Evolutionary conservation across 768 basidiomycete genomes (phyloP), one percentile per base, ranked within the genome.

Genomic region (Infundibulicybe gibba): DNA sequence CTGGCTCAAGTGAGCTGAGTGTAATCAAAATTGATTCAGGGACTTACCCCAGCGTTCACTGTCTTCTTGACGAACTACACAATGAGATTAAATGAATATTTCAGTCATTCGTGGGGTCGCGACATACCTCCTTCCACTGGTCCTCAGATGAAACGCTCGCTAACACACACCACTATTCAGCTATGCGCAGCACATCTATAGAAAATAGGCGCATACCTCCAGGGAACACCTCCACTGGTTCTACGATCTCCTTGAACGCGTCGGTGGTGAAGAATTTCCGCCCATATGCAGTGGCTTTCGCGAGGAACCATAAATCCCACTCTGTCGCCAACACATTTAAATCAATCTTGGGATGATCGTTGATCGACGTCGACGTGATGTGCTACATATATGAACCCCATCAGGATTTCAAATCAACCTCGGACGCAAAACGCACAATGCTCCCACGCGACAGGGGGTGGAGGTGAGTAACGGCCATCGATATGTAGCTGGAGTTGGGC

Each of bases 371-470:
- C 12, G 56, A 54, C 17, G 49, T 54, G 38, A 62, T 57, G 40
- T 63, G 59, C 58, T 65, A 34, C n/a, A n/a, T n/a, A 33, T 21
- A n/a, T 19, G 33, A 49, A 41, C 3, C 32, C 19, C 33, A 35
- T 16, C 15, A 19, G 25, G 17, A 14, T 10, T 3, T 5, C 19
- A 32, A 25, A 21, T 13, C 15, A n/a, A n/a, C n/a, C n/a, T n/a
- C n/a, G n/a, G 25, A 25, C 8, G 14, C 14, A 16, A 12, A 39
- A 43, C 57, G 50, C 41, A 67, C 66, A 31, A 66, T 59, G 44
- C 61, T 68, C 15, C 79, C 79, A 32, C 76, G 68, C 17, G 75
- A 75, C 40, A 74, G 54, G 2, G 73, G 74, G 52, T 73, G 74
- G 32, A 75, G 60, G 21, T 71, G 64, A 16, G 62, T 61, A 13